Percentiles rank a stretch among this genome's conserved stretches.
phyloP scores from a whole-genome alignment of 352 stramenopile genomes.

The Pythium graminicola region DNA sequence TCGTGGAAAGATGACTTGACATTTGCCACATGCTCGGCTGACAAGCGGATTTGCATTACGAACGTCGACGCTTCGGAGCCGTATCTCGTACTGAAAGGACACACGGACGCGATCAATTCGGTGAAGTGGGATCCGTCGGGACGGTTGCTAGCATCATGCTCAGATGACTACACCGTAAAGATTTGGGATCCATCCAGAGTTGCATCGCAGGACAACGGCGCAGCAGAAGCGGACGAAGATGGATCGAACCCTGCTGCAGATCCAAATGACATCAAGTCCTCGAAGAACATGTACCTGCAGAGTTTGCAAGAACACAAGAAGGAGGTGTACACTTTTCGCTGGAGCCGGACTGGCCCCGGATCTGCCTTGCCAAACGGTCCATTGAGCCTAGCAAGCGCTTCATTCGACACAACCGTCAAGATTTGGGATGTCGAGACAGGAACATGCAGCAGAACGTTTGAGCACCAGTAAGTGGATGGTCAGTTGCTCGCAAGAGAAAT shows the following conservation, averaged over 20 bases:
- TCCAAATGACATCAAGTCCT: slow-evolving; percentile 11
- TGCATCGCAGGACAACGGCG: slow-evolving; percentile 13
- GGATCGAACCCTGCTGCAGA: slow-evolving; percentile 14
- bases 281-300: slow-evolving; percentile 50
- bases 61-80: slow-evolving; percentile 70
- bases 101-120: slow-evolving; percentile 97
- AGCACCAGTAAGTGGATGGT: slow-evolving; percentile 88
- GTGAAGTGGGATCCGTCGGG: slow-evolving; percentile 97
- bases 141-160: slow-evolving; percentile 93
- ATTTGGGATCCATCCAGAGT: slow-evolving; percentile 86
- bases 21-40: slow-evolving; percentile 94
- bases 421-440: slow-evolving; percentile 92
- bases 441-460: slow-evolving; percentile 88
- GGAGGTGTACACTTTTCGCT: slow-evolving; percentile 92
- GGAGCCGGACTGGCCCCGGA: slow-evolving; percentile 80
- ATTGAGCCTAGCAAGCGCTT: slow-evolving; percentile 89
- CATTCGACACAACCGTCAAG: slow-evolving; percentile 94
- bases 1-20: slow-evolving; percentile 93
- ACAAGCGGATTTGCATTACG: slow-evolving; percentile 90
- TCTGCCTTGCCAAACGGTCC: slow-evolving; percentile 53
- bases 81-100: slow-evolving; percentile 86
- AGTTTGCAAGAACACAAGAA: slow-evolving; percentile 90
- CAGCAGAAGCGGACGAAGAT: slow-evolving; percentile 8
- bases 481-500: not conserved
- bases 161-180: slow-evolving; percentile 97